phyloP scores from a whole-genome alignment of 495 filamentous ascomycete genomes.

The Pyrenula massariospora region DNA sequence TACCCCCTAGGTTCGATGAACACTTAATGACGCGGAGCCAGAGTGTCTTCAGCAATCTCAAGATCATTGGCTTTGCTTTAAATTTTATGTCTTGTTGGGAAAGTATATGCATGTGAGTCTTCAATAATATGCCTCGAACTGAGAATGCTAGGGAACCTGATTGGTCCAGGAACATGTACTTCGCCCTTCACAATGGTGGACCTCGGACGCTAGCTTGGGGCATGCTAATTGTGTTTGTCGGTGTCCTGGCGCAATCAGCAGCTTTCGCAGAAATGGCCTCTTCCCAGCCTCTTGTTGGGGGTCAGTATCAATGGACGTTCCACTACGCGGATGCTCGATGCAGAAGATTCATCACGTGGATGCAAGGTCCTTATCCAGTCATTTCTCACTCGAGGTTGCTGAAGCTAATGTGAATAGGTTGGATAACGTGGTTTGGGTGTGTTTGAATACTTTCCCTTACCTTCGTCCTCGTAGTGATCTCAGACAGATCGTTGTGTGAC shows the following conservation, averaged over 20 bases:
- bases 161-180: slow-evolving; percentile 7
- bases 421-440: slow-evolving; percentile 8
- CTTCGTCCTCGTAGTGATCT: too few species aligned
- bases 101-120: neutral
- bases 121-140: neutral
- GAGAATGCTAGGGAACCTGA: neutral
- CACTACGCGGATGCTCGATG: slow-evolving; percentile 10
- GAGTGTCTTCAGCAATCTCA: neutral
- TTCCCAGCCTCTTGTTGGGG: slow-evolving; percentile 16
- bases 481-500: neutral
- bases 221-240: slow-evolving; percentile 10
- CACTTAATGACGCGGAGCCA: neutral
- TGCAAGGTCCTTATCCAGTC: slow-evolving; percentile 11
- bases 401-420: neutral
- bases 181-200: slow-evolving; percentile 10
- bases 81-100: neutral
- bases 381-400: neutral
- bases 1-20: neutral
- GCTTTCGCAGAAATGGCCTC: slow-evolving; percentile 23
- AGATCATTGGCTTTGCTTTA: neutral
- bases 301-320: slow-evolving; percentile 28
- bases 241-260: slow-evolving; percentile 12
- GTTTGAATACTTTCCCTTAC: slow-evolving; percentile 7
- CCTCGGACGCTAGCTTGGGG: slow-evolving; percentile 9
- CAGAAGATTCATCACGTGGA: slow-evolving; percentile 22